Base-by-base conservation (phyloP, 2,329 filamentous ascomycete genomes). In the Sclerotinia nivalis region DNA sequence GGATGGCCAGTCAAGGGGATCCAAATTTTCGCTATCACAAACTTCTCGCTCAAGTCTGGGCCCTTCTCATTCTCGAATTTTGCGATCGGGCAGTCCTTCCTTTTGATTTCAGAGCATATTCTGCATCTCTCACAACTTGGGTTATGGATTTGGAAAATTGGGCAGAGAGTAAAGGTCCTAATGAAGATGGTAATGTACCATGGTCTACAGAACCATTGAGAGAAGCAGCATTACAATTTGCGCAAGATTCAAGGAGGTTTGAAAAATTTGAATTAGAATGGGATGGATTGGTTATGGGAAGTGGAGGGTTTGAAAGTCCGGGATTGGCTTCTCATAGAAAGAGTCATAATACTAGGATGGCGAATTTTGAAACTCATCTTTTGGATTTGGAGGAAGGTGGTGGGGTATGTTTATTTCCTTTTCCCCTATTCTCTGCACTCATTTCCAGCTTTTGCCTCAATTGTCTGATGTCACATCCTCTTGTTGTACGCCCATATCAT, bases 51-150 rank as follows among this genome's bases (percentile, higher is more conserved):
- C 89, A 97, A 80, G 84, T 98, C 54, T 90, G 93, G 80, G 89
- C 89, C 1, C 84, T 98, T 4, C 83, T 98, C n/a, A 86, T 96
- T 67, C 87, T 97, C 28, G 94, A 98, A 76, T 85, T 97, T 18
- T 85, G 91, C 1, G 93, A 97, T 77, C 88, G 89, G 28, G 90
- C 92, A 18, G 85, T 98, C 70, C 78, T 97, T 37, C 93, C 94
- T 0, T 93, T 96, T 74, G 92, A 97, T 77, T 83, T 97, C 79
- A 81, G 85, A 34, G 86, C 87, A 45, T 98, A 97, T 78, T 91
- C 90, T 18, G 80, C 84, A 25, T 84, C 86, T 1, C 81, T 97
- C 1, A 82, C 83, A 6, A 80, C 81, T 12, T 95, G 93, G 82
- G 83, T 91, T 4, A 83, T 87, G 22, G 87, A 90, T 43, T 81